Evolutionary conservation across 179 eudicot genomes (phyloP).

Genomic region (Silene noctiflora): DNA sequence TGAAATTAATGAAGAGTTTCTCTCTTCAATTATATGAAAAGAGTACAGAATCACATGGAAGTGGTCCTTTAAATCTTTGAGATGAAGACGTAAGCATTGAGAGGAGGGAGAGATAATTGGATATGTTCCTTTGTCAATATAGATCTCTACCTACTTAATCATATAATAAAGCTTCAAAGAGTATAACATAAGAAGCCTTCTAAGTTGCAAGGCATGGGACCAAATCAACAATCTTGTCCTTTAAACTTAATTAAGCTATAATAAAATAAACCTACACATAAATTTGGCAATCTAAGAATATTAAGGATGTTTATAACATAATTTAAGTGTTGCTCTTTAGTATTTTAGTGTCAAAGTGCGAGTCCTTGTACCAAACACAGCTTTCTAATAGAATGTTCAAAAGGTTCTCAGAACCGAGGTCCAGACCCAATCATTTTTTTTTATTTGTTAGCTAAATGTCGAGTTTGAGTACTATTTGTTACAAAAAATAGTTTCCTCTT

Average conservation of each 20-base stretch:
- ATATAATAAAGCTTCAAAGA: constrained; percentile 7
- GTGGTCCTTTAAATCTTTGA: constrained; percentile 43
- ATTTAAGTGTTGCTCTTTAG: background rate
- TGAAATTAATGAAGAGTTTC: constrained; percentile 21
- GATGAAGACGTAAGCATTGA: constrained; percentile 32
- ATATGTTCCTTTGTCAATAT: constrained; percentile 29
- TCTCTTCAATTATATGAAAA: constrained; percentile 34
- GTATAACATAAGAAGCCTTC: constrained; percentile 26
- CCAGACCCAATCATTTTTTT: too few species aligned
- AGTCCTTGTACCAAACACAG: too few species aligned
- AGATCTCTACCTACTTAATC: constrained; percentile 21
- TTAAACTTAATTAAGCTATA: background rate
- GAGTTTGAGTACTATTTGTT: too few species aligned
- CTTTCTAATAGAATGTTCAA: too few species aligned
- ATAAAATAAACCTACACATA: background rate
- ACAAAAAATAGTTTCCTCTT: too few species aligned
- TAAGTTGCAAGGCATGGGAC: constrained; percentile 20
- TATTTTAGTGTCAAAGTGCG: too few species aligned
- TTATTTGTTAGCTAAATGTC: too few species aligned
- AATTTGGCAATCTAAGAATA: background rate
- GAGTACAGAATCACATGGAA: constrained; percentile 36
- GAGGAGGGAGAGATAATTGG: constrained; percentile 12
- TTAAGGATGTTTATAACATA: background rate
- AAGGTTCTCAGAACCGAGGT: too few species aligned
- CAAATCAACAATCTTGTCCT: constrained; percentile 17